phyloP scores from a whole-genome alignment of 2,329 filamentous ascomycete genomes.

The Fusarium domesticum region DNA sequence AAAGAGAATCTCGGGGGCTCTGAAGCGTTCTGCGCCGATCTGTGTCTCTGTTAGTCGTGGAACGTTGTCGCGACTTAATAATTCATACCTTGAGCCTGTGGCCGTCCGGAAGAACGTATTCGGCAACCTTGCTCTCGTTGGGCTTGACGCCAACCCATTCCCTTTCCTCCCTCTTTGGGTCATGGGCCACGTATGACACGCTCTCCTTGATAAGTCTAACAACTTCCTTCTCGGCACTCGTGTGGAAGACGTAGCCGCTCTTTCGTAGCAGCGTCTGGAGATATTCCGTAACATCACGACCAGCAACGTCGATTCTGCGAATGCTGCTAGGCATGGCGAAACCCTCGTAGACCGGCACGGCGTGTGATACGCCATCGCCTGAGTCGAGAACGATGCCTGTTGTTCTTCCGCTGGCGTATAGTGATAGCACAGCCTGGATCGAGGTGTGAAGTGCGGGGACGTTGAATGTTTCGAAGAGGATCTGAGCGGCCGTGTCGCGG shows the following conservation, averaged over 20 bases:
- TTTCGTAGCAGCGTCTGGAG: slow-evolving; percentile 88
- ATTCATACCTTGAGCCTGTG: slow-evolving; percentile 77
- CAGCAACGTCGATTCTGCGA: slow-evolving; percentile 91
- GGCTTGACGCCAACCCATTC: slow-evolving; percentile 83
- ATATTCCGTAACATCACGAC: slow-evolving; percentile 93
- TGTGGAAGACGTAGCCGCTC: slow-evolving; percentile 92
- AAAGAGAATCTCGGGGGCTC: slow-evolving; percentile 95
- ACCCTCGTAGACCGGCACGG: slow-evolving; percentile 95
- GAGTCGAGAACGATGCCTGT: slow-evolving; percentile 95
- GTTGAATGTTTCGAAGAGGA: slow-evolving; percentile 98
- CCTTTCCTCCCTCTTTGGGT: slow-evolving; percentile 93
- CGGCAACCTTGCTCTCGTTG: slow-evolving; percentile 73
- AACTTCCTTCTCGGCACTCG: slow-evolving; percentile 98
- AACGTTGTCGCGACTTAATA: not conserved
- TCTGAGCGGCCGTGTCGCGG: slow-evolving; percentile 93
- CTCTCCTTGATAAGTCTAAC: slow-evolving; percentile 96
- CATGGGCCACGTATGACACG: slow-evolving; percentile 83
- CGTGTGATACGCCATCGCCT: slow-evolving; percentile 94
- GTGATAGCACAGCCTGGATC: slow-evolving; percentile 91
- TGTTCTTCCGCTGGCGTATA: slow-evolving; percentile 93
- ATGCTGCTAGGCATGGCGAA: slow-evolving; percentile 97
- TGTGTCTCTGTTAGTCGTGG: slow-evolving; percentile 37
- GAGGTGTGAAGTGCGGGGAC: slow-evolving; percentile 95
- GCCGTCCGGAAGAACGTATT: slow-evolving; percentile 89
- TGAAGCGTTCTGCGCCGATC: slow-evolving; percentile 91